phyloP scores from a whole-genome alignment of 495 filamentous ascomycete species.

The Articulospora tetracladia region DNA sequence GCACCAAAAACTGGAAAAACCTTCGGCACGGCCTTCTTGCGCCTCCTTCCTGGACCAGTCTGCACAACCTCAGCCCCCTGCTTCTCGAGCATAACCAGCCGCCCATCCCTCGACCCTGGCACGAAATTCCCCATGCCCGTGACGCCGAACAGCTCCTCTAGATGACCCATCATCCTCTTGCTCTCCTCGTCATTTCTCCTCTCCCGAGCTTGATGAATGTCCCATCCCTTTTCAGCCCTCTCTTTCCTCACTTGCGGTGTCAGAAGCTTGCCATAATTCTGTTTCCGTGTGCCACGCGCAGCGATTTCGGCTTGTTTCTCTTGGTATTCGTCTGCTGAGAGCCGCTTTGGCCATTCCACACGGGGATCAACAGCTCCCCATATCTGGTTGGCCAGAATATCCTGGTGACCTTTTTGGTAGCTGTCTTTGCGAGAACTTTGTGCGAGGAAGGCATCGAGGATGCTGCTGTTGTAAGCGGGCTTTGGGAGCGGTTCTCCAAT shows the following conservation, averaged over 20 bases:
- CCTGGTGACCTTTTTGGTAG: constrained; percentile 1
- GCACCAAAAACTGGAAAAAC: neutral
- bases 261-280: constrained; percentile 31
- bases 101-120: constrained; percentile 9
- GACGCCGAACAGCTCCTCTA: neutral
- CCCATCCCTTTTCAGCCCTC: constrained; percentile 17
- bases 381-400: constrained; percentile 13
- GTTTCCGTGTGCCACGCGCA: constrained; percentile 33
- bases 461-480: neutral
- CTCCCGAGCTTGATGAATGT: constrained; percentile 14
- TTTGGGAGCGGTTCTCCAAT: neutral
- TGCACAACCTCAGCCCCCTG: constrained; percentile 1
- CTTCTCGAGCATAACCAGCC: constrained; percentile 12
- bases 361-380: constrained; percentile 41
- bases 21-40: constrained; percentile 17
- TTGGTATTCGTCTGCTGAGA: constrained; percentile 33
- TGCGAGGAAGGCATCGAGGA: constrained; percentile 9
- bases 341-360: constrained; percentile 32
- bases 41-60: constrained; percentile 7
- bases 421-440: neutral
- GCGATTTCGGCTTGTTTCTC: constrained; percentile 40
- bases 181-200: constrained; percentile 29
- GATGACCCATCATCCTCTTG: neutral
- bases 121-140: constrained; percentile 4
- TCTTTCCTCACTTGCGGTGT: constrained; percentile 30